Evolutionary conservation across 257 asterid genomes (phyloP), one percentile per base, ranked within the genome.

Genomic region (Jacaranda mimosifolia): DNA sequence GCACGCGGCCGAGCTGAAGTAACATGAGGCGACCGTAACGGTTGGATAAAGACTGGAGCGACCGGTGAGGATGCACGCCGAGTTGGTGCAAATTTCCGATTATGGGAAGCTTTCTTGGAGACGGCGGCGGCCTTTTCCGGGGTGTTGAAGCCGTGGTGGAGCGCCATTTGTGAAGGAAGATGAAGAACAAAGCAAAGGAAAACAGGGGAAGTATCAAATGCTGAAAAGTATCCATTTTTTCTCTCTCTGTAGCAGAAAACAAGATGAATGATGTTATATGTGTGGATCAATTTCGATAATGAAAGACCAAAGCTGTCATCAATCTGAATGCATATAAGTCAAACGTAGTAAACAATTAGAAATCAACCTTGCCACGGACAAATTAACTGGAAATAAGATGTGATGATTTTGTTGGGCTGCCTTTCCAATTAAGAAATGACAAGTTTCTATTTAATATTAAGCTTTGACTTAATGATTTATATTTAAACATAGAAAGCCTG

Each of bases 1-100:
- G 91, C 5, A 70, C 73, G 6, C 58, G 3, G 17, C 96, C 90
- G 0, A 90, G 65, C 21, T 81, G 86, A 7, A 88, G 90, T 6
- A 82, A 74, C 84, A 90, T 86, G 6, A 85, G 80, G 1, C 60
- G 85, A 12, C 93, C 91, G 60, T 87, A 59, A 42, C 39, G 82
- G 19, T 68, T 9, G 3, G 89, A 79, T 9, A 89, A 42, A 0
- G 81, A 55, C 21, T 77, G 79, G 70, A 89, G 81, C 0, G 86
- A 80, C 36, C 89, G 86, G 35, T 86, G 86, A 10, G 94, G 85
- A n/a, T 19, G 19, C 5, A 7, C 3, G 15, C 90, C 90, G 0
- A 83, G 81, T 53, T 82, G 90, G 80, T 82, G 86, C 18, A 85
- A 58, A 21, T 87, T 81, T 0, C 94, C 92, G 15, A 85, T 65